Conservation (phyloP, 2,329 filamentous ascomycete species). For the Fusarium sp. region DNA sequence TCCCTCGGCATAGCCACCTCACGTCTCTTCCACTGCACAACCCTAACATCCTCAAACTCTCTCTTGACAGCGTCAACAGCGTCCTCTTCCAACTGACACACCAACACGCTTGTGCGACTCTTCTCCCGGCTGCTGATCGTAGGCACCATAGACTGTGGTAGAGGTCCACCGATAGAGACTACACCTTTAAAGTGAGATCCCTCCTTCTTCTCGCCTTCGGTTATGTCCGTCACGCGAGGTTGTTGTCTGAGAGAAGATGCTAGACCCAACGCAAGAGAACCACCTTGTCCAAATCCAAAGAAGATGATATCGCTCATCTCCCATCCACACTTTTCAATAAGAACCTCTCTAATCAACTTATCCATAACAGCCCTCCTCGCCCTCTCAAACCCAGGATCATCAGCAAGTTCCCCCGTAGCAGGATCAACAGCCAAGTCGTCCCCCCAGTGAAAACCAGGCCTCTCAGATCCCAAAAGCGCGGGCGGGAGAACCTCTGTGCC, state of each 20-base stretch:
- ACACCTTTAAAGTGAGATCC: slow-evolving; percentile 59
- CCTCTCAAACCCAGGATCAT: slow-evolving; percentile 67
- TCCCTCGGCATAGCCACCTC: slow-evolving; percentile 84
- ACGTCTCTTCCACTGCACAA: slow-evolving; percentile 71
- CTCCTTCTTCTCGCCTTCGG: slow-evolving; percentile 33
- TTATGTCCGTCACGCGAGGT: slow-evolving; percentile 49
- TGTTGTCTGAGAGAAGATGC: slow-evolving; percentile 55
- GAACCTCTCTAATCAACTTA: slow-evolving; percentile 58
- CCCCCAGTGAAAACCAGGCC: slow-evolving; percentile 67
- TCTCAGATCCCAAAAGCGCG: slow-evolving; percentile 57
- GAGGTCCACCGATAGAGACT: slow-evolving; percentile 67
- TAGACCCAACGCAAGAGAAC: slow-evolving; percentile 65
- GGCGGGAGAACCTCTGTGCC: slow-evolving; percentile 74
- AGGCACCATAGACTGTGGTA: slow-evolving; percentile 62
- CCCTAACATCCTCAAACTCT: slow-evolving; percentile 71
- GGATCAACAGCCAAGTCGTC: slow-evolving; percentile 67
- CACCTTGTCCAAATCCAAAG: slow-evolving; percentile 73
- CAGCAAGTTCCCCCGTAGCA: slow-evolving; percentile 61
- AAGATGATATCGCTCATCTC: slow-evolving; percentile 65
- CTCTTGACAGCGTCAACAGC: slow-evolving; percentile 69
- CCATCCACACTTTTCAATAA: slow-evolving; percentile 67
- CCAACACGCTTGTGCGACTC: slow-evolving; percentile 67
- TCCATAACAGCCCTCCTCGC: slow-evolving; percentile 57
- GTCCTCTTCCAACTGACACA: slow-evolving; percentile 67
- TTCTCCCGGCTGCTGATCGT: slow-evolving; percentile 58